phyloP scores from a whole-genome alignment of 805 yeast genomes.

The Saturnispora diversa region DNA sequence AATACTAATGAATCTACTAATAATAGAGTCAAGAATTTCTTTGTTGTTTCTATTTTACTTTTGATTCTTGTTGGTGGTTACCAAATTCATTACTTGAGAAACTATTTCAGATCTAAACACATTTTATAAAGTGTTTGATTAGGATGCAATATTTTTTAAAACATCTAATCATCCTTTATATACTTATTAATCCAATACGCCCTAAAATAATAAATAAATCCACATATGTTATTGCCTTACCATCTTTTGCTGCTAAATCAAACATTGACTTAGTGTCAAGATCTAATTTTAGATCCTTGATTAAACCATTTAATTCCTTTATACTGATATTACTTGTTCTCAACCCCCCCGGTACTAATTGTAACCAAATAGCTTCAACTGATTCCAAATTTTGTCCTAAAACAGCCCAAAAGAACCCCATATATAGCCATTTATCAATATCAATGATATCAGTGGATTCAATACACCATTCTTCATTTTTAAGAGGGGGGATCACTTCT shows the following conservation, averaged over 20 bases:
- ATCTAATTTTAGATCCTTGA: slow-evolving; percentile 25
- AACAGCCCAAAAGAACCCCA: slow-evolving; percentile 35
- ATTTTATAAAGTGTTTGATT: too few relatives aligned
- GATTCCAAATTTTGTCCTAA: slow-evolving; percentile 27
- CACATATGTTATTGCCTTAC: slow-evolving; percentile 31
- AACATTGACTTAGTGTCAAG: slow-evolving; percentile 35
- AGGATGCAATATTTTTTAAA: too few relatives aligned
- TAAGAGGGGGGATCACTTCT: slow-evolving; percentile 5
- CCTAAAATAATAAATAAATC: slow-evolving; percentile 46
- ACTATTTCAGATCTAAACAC: slow-evolving; percentile 83
- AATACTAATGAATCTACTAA: slow-evolving; percentile 97
- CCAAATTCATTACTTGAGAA: slow-evolving; percentile 88
- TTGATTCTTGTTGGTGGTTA: slow-evolving; percentile 78
- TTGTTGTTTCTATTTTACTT: slow-evolving; percentile 57
- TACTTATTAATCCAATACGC: slow-evolving; percentile 32
- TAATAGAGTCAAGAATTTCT: slow-evolving; percentile 83
- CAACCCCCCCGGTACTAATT: slow-evolving; percentile 19
- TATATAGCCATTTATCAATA: slow-evolving; percentile 36
- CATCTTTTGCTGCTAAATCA: slow-evolving; percentile 34
- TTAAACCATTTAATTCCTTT: slow-evolving; percentile 17
- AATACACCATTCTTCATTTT: slow-evolving; percentile 10
- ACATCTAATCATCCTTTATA: too few relatives aligned
- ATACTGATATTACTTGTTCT: not conserved
- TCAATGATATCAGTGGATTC: slow-evolving; percentile 35
- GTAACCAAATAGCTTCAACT: slow-evolving; percentile 36